These are phyloP conservation scores for Coemansia sp. DNA, from an alignment of 192 early-diverging fungal species.

Conservation along the genomic window DNA sequence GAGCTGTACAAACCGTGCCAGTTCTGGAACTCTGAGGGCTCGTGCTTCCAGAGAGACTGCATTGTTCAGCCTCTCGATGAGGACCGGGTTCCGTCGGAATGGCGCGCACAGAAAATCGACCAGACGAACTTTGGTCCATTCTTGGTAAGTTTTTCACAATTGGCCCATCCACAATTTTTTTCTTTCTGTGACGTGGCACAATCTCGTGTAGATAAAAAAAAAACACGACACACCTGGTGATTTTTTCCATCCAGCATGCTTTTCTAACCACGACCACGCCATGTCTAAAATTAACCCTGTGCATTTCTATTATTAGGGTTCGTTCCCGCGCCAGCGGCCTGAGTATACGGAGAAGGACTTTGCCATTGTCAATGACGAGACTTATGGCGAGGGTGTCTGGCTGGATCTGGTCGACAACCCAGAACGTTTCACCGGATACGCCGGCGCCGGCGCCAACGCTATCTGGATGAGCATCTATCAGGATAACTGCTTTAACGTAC, in stretches of 20 bases:
- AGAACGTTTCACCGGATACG: slow-evolving; percentile 96
- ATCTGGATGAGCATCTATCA: slow-evolving; percentile 97
- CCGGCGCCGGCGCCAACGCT: slow-evolving; percentile 78
- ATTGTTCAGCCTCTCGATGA: slow-evolving; percentile 81
- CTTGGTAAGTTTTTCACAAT: slow-evolving; percentile 29
- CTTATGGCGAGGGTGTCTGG: slow-evolving; percentile 69
- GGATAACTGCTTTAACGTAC: slow-evolving; percentile 93
- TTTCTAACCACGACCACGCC: background rate
- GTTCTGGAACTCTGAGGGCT: slow-evolving; percentile 83
- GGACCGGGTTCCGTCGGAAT: slow-evolving; percentile 54
- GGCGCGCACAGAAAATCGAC: slow-evolving; percentile 63
- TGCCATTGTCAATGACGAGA: slow-evolving; percentile 83
- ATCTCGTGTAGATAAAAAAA: no score
- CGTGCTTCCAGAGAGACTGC: slow-evolving; percentile 83
- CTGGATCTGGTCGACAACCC: slow-evolving; percentile 90
- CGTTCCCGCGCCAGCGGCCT: slow-evolving; percentile 43
- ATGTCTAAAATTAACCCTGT: background rate
- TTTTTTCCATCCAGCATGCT: background rate
- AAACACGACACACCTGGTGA: background rate
- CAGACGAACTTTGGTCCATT: slow-evolving; percentile 66
- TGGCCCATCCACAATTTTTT: background rate
- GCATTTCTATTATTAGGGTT: slow-evolving; percentile 8
- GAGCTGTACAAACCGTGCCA: slow-evolving; percentile 85
- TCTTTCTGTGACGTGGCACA: slow-evolving; percentile 29
- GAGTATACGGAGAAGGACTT: slow-evolving; percentile 79